Evolutionary conservation across 148 eudicot genomes (phyloP), one percentile per base, ranked within the genome.

Genomic region (Polygonum maritimum): DNA sequence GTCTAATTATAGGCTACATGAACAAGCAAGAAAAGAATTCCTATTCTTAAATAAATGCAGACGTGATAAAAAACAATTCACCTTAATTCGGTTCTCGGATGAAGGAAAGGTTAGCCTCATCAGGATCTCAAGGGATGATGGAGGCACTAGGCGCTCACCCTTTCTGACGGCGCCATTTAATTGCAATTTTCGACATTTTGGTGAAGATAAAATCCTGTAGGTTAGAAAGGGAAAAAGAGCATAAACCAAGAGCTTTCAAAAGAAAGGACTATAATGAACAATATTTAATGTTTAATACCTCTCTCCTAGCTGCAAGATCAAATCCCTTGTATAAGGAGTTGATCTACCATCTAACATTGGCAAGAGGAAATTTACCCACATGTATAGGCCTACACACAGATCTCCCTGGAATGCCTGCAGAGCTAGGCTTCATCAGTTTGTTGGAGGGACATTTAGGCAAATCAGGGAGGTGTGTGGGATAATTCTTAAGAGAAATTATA

Each of bases 101-200:
- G 88, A 78, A 75, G 94, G 90, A 76, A 85, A 88, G 12, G 94
- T 82, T n/a, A 83, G 78, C 84, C 78, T 84, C 84, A 90, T 81
- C 48, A 88, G 81, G 74, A 72, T 40, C 52, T 83, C 90, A 78
- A 90, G 87, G 70, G 90, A 84, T 47, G 84, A 78, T 39, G 94
- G 91, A 71, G 91, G 94, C 38, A 90, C 82, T 44, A 90, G 48
- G 49, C 91, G 88, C 84, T 86, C 90, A 10, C 90, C 91, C 77
- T 85, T 90, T 74, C 87, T 85, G 38, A 88, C 90, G 75, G 94
- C 87, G 51, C 83, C 86, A 78, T 80, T 90, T 55, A 85, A 76
- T 26, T 88, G 85, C 55, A 90, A 78, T 31, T 81, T 67, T 52
- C 79, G 85, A 78, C 90, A 90, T 77, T 88, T 90, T 60, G 91